Base-by-base conservation (phyloP, 768 basidiomycete genomes). In the Coprinopsis sp. region DNA sequence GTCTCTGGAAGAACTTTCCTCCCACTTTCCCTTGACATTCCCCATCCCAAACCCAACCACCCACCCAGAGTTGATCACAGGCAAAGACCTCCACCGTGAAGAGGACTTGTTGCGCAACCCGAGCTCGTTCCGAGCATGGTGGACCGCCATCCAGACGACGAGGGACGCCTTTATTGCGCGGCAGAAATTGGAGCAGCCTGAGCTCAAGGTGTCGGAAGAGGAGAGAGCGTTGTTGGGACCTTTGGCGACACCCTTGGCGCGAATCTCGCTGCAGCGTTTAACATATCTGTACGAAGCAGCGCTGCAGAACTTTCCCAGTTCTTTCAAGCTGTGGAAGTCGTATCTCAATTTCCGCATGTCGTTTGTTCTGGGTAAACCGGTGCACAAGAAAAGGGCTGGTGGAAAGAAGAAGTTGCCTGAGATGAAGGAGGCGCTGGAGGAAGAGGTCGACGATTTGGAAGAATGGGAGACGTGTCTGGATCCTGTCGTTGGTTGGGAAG, bases 281-380 rank as follows among this genome's bases (percentile, higher is more conserved):
- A 86, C 87, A 2, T 93, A 89, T 64, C 77, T 96, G n/a, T 98
- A 96, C 61, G 96, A 99, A 66, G 74, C 90, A 16, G 95, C 95
- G 0, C 76, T 99, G 19, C 75, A 68, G 3, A 79, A 93, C 52
- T 96, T 97, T 58, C 87, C 94, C 1, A 81, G 77, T 10, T 90
- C 86, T 2, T 98, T 91, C 80, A 93, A 96, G 64, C 68, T 98
- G 43, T 98, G 96, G 96, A 93, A 91, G 60, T 78, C 89, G 0
- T 99, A 99, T 64, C 72, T 97, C 33, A 76, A 74, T 41, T 81
- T 84, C 68, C 79, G 96, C 38, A 84, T 88, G 75, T 73, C 77
- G 1, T 96, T 85, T 65, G 90, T 98, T 3, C 72, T 95, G 8
- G 96, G 95, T 2, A 84, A 78, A 53, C 77, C 74, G 1, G 65